A percentile compares a stretch with the other conserved stretches of the same genome.
Conservation (phyloP, 2,329 filamentous ascomycete species). For the Colletotrichum sansevieriae region DNA sequence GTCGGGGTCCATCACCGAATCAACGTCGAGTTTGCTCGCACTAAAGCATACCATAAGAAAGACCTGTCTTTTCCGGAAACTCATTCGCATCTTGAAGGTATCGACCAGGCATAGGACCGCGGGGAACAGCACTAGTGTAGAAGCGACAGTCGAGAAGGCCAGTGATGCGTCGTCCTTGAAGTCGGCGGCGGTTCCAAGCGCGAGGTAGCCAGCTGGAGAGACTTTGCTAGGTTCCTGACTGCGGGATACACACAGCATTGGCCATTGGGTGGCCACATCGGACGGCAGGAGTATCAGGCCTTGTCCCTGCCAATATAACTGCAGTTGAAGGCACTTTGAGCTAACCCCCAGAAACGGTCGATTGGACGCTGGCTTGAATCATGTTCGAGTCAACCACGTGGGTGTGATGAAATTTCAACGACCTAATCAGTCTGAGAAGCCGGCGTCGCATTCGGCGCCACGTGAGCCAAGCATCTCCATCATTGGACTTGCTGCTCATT, state of each 20-base stretch:
- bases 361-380: constrained; percentile 2
- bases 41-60: constrained; percentile 22
- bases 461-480: constrained; percentile 37
- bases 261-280: constrained; percentile 22
- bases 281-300: background rate
- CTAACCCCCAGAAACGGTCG: background rate
- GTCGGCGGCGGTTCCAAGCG: constrained; percentile 13
- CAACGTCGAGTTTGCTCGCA: constrained; percentile 22
- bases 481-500: constrained; percentile 32
- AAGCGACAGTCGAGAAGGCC: constrained; percentile 5
- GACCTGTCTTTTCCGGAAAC: constrained; percentile 29
- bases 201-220: constrained; percentile 17
- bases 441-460: constrained; percentile 32
- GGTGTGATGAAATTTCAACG: constrained; percentile 25
- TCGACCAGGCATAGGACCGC: constrained; percentile 14
- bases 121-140: constrained; percentile 7
- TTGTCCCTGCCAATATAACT: constrained; percentile 20
- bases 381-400: constrained; percentile 5
- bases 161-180: constrained; percentile 7
- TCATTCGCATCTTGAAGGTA: constrained; percentile 25
- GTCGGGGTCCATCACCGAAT: constrained; percentile 15
- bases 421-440: constrained; percentile 22
- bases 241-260: constrained; percentile 28
- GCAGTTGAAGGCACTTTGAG: constrained; percentile 4
- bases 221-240: background rate